These are phyloP conservation scores for Daldinia caldariorum DNA, from an alignment of 495 filamentous ascomycete genomes.

Conservation along the genomic window DNA sequence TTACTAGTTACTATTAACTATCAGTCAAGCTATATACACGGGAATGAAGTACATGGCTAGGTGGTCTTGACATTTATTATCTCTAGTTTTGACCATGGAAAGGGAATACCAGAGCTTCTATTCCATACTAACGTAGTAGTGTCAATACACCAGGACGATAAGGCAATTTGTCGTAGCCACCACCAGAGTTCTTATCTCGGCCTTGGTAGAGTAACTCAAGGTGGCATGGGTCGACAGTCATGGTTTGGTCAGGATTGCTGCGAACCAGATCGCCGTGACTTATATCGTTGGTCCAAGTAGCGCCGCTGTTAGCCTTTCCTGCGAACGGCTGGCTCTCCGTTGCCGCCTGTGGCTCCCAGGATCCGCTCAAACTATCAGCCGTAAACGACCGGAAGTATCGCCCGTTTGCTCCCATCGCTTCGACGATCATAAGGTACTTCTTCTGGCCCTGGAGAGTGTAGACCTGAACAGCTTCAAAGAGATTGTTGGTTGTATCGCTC, in stretches of 20 bases:
- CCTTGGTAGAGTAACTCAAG: constrained; percentile 70
- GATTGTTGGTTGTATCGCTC: constrained; percentile 62
- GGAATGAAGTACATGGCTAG: no score
- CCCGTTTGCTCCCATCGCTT: constrained; percentile 64
- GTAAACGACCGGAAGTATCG: constrained; percentile 74
- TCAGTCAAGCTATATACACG: not conserved
- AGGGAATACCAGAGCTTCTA: not conserved
- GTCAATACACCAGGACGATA: constrained; percentile 65
- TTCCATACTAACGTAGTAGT: constrained; percentile 41
- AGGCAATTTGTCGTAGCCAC: constrained; percentile 57
- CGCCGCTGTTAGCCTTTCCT: constrained; percentile 68
- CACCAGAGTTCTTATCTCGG: constrained; percentile 44
- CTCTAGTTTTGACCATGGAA: not conserved
- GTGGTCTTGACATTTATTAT: no score
- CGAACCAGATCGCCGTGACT: constrained; percentile 70
- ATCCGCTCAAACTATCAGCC: constrained; percentile 60
- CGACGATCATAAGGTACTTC: constrained; percentile 70
- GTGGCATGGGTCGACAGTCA: constrained; percentile 66
- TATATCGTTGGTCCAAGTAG: constrained; percentile 72
- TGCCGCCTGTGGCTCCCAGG: constrained; percentile 64
- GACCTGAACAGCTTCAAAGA: constrained; percentile 72
- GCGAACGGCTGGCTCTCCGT: constrained; percentile 66
- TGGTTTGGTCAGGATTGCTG: constrained; percentile 64
- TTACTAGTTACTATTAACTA: no score
- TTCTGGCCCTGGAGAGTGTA: constrained; percentile 65